These are phyloP conservation scores for Oligophagozyma castellii DNA, from an alignment of 1,139 yeast species.

Conservation along the genomic window DNA sequence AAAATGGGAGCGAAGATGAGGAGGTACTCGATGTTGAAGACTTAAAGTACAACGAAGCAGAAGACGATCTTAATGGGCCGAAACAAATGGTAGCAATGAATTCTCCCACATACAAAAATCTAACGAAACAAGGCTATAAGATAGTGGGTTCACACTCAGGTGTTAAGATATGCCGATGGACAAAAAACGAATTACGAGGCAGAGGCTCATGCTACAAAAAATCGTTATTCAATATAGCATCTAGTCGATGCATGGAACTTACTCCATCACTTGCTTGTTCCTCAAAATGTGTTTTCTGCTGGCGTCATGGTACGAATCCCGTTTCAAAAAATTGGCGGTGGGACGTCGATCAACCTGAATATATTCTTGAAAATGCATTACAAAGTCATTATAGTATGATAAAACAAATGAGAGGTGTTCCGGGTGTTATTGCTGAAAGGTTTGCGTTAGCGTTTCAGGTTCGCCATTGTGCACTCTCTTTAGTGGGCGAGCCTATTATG, in stretches of 20 bases:
- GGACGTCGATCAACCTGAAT: constrained; percentile 86
- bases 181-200: constrained; percentile 85
- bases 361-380: constrained; percentile 70
- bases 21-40: constrained; percentile 22
- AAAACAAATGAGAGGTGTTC: constrained; percentile 90
- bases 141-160: constrained; percentile 93
- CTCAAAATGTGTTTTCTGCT: constrained; percentile 89
- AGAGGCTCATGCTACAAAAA: constrained; percentile 89
- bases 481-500: constrained; percentile 91
- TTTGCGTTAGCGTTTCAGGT: constrained; percentile 85
- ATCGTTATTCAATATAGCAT: constrained; percentile 80
- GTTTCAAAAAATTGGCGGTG: constrained; percentile 95
- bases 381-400: constrained; percentile 84
- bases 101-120: constrained; percentile 78
- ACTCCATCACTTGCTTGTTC: constrained; percentile 91
- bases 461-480: constrained; percentile 78
- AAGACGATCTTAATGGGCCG: constrained; percentile 73
- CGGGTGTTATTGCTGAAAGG: constrained; percentile 82
- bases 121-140: constrained; percentile 88
- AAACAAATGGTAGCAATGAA: constrained; percentile 85
- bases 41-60: too few relatives aligned
- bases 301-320: constrained; percentile 97
- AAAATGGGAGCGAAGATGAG: constrained; percentile 26
- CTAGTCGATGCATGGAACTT: constrained; percentile 92
- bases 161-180: constrained; percentile 92